Evolutionary conservation across 768 basidiomycete species (phyloP).

Genomic region (Cubamyces sp.): DNA sequence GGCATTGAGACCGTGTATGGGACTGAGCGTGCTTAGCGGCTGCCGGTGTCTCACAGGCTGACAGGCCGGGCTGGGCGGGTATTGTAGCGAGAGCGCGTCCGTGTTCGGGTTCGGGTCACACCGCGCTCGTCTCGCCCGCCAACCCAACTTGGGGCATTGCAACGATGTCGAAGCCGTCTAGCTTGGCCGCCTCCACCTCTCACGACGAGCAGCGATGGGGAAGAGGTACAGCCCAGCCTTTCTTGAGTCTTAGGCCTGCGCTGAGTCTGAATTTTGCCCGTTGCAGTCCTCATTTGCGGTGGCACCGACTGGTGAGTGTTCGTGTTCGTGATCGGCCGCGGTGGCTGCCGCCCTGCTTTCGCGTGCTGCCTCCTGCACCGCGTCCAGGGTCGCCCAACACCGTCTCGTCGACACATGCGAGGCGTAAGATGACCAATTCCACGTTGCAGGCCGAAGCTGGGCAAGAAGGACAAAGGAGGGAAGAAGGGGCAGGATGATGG

Average conservation of each 20-base stretch:
- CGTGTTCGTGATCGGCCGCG: slow-evolving; percentile 15
- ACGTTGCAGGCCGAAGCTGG: slow-evolving; percentile 68
- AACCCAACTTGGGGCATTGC: slow-evolving; percentile 17
- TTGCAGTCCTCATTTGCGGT: slow-evolving; percentile 78
- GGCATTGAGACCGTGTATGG: background rate
- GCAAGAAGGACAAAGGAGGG: slow-evolving; percentile 70
- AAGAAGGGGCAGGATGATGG: slow-evolving; percentile 48
- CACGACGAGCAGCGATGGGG: slow-evolving; percentile 25
- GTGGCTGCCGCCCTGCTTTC: slow-evolving; percentile 14
- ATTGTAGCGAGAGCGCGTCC: slow-evolving; percentile 20
- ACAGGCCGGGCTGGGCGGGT: slow-evolving; percentile 15
- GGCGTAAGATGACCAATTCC: background rate
- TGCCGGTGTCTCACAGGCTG: slow-evolving; percentile 14
- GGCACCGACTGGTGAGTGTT: slow-evolving; percentile 82
- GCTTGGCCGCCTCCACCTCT: slow-evolving; percentile 13
- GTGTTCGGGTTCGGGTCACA: slow-evolving; percentile 13
- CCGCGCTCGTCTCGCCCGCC: slow-evolving; percentile 19
- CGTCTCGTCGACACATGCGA: slow-evolving; percentile 18
- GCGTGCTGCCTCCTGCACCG: slow-evolving; percentile 22
- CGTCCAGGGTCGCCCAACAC: slow-evolving; percentile 1
- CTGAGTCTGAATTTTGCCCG: slow-evolving; percentile 10
- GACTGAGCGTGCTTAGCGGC: background rate
- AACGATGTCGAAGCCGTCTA: slow-evolving; percentile 22
- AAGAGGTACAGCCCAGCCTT: slow-evolving; percentile 21
- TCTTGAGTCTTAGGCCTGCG: background rate